phyloP scores from a whole-genome alignment of 2,329 filamentous ascomycete genomes.

The Arachnopeziza araneosa region DNA sequence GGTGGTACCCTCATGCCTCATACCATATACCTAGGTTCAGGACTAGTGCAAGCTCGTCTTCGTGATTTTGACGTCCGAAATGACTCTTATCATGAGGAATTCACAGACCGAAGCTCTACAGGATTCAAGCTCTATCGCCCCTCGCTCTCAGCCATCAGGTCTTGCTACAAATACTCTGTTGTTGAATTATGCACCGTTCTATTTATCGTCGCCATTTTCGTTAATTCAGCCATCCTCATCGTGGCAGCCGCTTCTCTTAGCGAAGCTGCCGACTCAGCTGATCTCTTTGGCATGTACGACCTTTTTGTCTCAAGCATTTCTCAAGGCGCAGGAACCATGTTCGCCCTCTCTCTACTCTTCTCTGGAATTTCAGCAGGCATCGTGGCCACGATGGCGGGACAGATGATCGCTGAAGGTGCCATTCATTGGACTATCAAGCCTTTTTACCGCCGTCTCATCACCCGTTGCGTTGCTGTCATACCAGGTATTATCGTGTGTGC shows the following conservation, averaged over 20 bases:
- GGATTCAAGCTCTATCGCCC: slow-evolving; percentile 58
- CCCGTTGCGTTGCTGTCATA: slow-evolving; percentile 70
- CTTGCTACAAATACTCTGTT: slow-evolving; percentile 67
- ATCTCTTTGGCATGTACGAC: slow-evolving; percentile 76
- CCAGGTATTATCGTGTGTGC: slow-evolving; percentile 78
- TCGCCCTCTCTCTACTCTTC: slow-evolving; percentile 71
- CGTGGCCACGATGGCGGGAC: slow-evolving; percentile 80
- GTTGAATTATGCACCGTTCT: slow-evolving; percentile 64
- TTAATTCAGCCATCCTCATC: slow-evolving; percentile 77
- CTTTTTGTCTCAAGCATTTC: slow-evolving; percentile 61
- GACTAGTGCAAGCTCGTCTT: slow-evolving; percentile 61
- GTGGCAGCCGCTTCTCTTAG: slow-evolving; percentile 73
- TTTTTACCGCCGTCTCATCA: slow-evolving; percentile 72
- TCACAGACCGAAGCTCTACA: slow-evolving; percentile 21
- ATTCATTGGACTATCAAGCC: slow-evolving; percentile 67
- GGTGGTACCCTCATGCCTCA: slow-evolving; percentile 71
- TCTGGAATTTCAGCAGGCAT: slow-evolving; percentile 77
- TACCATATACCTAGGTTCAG: slow-evolving; percentile 62
- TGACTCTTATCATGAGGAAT: slow-evolving; percentile 39
- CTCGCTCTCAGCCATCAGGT: slow-evolving; percentile 61
- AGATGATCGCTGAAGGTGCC: slow-evolving; percentile 81
- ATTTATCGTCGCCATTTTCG: slow-evolving; percentile 75
- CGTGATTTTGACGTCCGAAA: slow-evolving; percentile 54
- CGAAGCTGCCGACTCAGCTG: slow-evolving; percentile 55
- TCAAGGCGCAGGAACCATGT: slow-evolving; percentile 70